Evolutionary conservation across 495 filamentous ascomycete genomes (phyloP), one percentile per base, ranked within the genome.

Genomic region (Talaromyces nanjingensis): DNA sequence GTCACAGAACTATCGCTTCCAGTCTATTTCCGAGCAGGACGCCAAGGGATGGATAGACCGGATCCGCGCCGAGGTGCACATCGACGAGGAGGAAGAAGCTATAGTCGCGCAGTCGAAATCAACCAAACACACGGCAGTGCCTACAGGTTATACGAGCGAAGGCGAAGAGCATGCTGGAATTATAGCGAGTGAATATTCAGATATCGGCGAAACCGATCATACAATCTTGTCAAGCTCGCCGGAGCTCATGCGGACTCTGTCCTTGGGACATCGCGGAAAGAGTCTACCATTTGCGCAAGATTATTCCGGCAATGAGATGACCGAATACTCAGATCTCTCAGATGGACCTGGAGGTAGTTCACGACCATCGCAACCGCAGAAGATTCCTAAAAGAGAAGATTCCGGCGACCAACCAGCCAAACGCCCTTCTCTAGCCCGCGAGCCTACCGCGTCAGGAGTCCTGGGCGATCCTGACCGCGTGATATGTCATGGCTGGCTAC

Each of bases 401-500:
- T 8, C 42, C 7, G 4, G 25, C 25, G 58, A 34, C 9, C 53
- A 64, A 16, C 18, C 22, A 1, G 14, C 52, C 29, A 16, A 59
- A n/a, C 53, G 56, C 24, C 71, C 71, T 7, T 77, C 77, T 1
- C 65, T 74, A 52, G 76, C 78, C 18, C 79, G 83, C 45, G 89
- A 87, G 63, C 67, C 74, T 14, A 85, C 84, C 66, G 77, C 76
- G 2, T 75, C 81, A 27, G 80, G 83, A 33, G 77, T 81, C 59
- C 68, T 87, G 22, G 80, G 83, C 34, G 85, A 92, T 69, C 83
- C 79, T 66, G 87, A 89, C 66, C 80, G 92, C 34, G 89, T 98
- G 20, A 84, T 97, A 52, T 96, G 91, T 84, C 91, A 97, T 72
- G 91, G 93, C 20, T 93, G 91, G 77, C 84, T 97, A 45, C 89